These are phyloP conservation scores for Trichoderma cornu-damae DNA, from an alignment of 2,329 filamentous ascomycete genomes.

Conservation along the genomic window DNA sequence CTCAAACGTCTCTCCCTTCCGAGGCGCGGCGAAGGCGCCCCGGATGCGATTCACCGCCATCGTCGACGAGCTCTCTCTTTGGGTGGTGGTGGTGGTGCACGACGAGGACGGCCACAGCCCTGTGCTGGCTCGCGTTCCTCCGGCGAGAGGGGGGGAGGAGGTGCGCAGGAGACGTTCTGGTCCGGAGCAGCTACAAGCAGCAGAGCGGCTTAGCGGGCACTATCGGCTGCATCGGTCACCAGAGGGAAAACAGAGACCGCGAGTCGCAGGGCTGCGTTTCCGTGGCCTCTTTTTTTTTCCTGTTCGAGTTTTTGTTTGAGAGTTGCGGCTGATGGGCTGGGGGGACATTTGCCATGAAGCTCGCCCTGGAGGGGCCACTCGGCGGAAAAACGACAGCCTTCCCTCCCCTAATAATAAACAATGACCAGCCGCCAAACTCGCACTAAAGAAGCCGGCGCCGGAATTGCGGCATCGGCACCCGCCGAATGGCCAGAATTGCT, in stretches of 20 bases:
- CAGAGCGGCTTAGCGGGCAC: neutral
- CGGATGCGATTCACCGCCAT: constrained; percentile 97
- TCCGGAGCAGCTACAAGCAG: neutral
- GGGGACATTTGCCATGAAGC: too few species aligned
- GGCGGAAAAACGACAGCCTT: neutral
- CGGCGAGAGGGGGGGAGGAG: too few species aligned
- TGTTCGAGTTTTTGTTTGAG: neutral
- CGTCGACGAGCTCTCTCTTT: constrained; percentile 27
- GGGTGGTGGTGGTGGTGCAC: constrained; percentile 26
- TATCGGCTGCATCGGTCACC: neutral
- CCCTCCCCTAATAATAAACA: neutral
- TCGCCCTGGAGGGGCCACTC: neutral
- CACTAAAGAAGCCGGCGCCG: neutral
- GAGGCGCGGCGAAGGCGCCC: constrained; percentile 85
- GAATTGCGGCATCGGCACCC: neutral
- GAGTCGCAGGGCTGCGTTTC: constrained; percentile 6
- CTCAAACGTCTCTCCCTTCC: constrained; percentile 98
- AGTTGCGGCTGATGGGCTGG: constrained; percentile 14
- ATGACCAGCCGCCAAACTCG: too few species aligned
- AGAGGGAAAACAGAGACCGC: neutral
- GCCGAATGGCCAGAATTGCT: constrained; percentile 7
- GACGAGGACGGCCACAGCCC: too few species aligned
- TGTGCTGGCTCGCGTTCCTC: too few species aligned
- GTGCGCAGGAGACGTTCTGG: neutral
- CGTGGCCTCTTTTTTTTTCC: constrained; percentile 5